Evolutionary conservation across 306 rosid genomes (phyloP), one percentile per base, ranked within the genome.

Genomic region (Cicer pinnatifidum): DNA sequence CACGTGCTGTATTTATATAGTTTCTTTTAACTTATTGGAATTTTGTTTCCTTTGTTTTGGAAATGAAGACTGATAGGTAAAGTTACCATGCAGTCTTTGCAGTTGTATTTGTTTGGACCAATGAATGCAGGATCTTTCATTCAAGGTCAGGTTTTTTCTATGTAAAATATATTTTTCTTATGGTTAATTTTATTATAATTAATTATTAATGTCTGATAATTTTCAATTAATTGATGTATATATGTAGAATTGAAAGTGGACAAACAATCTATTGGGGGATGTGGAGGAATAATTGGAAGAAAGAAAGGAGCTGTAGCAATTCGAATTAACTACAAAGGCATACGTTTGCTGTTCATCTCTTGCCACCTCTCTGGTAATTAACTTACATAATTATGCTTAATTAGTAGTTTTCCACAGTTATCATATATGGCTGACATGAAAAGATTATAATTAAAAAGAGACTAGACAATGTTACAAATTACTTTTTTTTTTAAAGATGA

Each of bases 281-380:
- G 72, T 33, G 97, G 96, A 73, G 90, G 96, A 74, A 69, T 88
- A 41, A 81, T 92, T 8, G 75, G 96, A 69, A 89, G 96, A 73
- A 92, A 86, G 83, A 92, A 92, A 82, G 97, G 93, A 0, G 97
- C 93, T 2, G 97, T 89, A 8, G 97, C 89, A 11, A 83, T 88
- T 65, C 82, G 85, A 20, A 63, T 91, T 8, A 80, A 78, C 80
- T 91, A 88, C 85, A 88, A 88, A 84, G 84, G 86, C 89, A 79
- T 88, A 60, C 59, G 62, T 1, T 82, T 91, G 80, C 73, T 88
- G 60, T 89, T 91, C 89, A 80, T 91, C 64, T 82, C 96, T 1
- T 86, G 97, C 72, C 97, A 89, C 78, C 91, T 91, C 83, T 85
- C 93, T 1, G 92, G 93, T 59, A 56, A 28, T 28, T 28, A 28